Percentiles rank a stretch among this genome's conserved stretches.
These are phyloP conservation scores for Camellia oleifera DNA, from an alignment of 179 eudicot genomes.

Conservation along the genomic window DNA sequence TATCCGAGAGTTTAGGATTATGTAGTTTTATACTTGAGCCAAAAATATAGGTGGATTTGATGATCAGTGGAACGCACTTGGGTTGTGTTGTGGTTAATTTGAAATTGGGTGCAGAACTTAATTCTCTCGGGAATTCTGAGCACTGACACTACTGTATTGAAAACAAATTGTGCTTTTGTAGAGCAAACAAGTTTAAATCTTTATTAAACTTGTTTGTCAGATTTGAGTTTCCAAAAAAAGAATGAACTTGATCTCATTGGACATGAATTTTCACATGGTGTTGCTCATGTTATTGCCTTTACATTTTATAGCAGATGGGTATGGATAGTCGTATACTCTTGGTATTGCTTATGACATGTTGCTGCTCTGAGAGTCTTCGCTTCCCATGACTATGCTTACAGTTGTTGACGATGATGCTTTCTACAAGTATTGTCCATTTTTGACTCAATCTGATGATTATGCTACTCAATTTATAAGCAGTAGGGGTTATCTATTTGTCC, in stretches of 20 bases:
- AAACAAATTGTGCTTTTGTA: background rate
- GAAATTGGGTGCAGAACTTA: background rate
- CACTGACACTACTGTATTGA: background rate
- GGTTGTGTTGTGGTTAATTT: background rate
- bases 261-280: background rate
- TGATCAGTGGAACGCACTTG: background rate
- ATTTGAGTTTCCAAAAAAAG: background rate
- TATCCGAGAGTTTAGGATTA: background rate
- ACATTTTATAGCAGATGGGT: conserved; percentile 29
- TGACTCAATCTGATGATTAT: conserved; percentile 20
- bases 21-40: background rate
- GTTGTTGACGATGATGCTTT: conserved; percentile 25
- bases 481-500: conserved; percentile 4
- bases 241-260: background rate
- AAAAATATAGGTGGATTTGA: background rate
- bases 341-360: conserved; percentile 31
- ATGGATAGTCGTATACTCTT: conserved; percentile 20
- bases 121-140: background rate
- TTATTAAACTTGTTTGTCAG: background rate
- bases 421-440: conserved; percentile 9
- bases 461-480: conserved; percentile 20
- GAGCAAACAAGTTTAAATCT: background rate
- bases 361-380: conserved; percentile 27
- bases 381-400: conserved; percentile 22
- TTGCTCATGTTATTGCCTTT: conserved; percentile 26